Conservation (phyloP, 176 grass and related monocot genomes). For the Paspalum vaginatum region DNA sequence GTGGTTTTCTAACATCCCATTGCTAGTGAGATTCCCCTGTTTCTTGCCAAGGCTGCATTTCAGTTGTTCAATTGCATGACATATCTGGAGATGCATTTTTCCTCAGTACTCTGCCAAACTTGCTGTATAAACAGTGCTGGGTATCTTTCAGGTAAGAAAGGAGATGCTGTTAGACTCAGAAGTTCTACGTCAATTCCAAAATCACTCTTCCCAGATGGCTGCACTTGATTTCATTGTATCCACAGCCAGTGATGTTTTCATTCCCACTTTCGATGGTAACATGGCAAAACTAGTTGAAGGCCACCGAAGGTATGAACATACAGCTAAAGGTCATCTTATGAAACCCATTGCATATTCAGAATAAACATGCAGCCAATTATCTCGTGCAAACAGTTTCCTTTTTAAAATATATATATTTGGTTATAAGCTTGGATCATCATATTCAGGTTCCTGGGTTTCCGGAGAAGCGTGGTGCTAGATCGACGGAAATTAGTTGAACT, state of each 20-base stretch:
- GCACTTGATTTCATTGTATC: conserved; percentile 97
- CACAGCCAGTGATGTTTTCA: conserved; percentile 80
- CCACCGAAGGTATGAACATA: conserved; percentile 67
- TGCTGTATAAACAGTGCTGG: conserved; percentile 16
- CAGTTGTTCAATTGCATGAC: background rate
- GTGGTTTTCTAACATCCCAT: conserved; percentile 22
- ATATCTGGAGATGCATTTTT: background rate
- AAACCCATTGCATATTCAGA: conserved; percentile 25
- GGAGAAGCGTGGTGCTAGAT: conserved; percentile 74
- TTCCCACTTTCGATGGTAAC: conserved; percentile 93
- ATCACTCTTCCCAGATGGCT: conserved; percentile 98
- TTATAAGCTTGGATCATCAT: conserved; percentile 12
- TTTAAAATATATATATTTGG: background rate
- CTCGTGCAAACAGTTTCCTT: background rate
- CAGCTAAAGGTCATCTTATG: conserved; percentile 11
- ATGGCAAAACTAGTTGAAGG: conserved; percentile 96
- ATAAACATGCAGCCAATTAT: background rate
- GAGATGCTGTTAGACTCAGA: conserved; percentile 77
- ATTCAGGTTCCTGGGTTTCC: conserved; percentile 69
- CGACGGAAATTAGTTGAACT: conserved; percentile 69
- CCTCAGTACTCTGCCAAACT: background rate
- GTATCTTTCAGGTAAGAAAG: conserved; percentile 82
- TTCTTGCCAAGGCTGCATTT: background rate
- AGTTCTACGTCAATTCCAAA: conserved; percentile 75
- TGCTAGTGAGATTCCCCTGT: background rate